Evolutionary conservation across 2,329 filamentous ascomycete species (phyloP).

Genomic region (Xylariomycetidae sp.): DNA sequence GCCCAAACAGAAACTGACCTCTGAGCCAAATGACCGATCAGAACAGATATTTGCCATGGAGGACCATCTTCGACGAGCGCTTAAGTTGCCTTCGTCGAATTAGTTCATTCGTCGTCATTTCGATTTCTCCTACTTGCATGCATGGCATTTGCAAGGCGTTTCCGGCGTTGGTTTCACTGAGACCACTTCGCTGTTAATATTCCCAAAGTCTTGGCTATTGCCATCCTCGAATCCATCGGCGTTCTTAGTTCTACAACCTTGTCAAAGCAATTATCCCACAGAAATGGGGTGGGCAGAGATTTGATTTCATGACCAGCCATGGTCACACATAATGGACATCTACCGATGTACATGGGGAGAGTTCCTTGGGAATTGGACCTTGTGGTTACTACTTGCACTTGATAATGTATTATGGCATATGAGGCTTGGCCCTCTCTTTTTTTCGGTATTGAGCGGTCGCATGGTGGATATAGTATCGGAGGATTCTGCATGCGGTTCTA

Average conservation of each 20-base stretch:
- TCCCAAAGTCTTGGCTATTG: conserved; percentile 8
- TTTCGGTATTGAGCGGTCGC: conserved; percentile 14
- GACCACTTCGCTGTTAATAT: conserved; percentile 6
- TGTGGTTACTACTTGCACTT: conserved; percentile 17
- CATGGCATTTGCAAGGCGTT: conserved; percentile 13
- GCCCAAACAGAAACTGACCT: conserved; percentile 3
- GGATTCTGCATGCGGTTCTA: conserved; percentile 12
- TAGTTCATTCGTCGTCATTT: conserved; percentile 8
- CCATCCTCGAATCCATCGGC: conserved; percentile 3
- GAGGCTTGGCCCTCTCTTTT: conserved; percentile 11
- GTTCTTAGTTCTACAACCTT: conserved; percentile 2
- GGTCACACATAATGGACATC: conserved; percentile 23
- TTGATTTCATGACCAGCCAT: conserved; percentile 20
- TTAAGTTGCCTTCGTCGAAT: conserved; percentile 34
- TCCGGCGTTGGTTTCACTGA: conserved; percentile 10
- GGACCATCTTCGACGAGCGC: conserved; percentile 47
- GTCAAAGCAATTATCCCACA: conserved; percentile 4
- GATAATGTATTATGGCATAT: conserved; percentile 23
- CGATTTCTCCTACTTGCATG: conserved; percentile 3
- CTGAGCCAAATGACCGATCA: conserved; percentile 17
- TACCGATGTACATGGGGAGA: conserved; percentile 18
- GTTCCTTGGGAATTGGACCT: conserved; percentile 14
- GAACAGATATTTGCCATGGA: conserved; percentile 47
- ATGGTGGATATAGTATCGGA: conserved; percentile 12
- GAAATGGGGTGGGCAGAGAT: conserved; percentile 11